A percentile compares a stretch with the other conserved stretches of the same genome.
Evolutionary conservation across 257 asterid species (phyloP).

Genomic region (Lithospermum erythrorhizon): DNA sequence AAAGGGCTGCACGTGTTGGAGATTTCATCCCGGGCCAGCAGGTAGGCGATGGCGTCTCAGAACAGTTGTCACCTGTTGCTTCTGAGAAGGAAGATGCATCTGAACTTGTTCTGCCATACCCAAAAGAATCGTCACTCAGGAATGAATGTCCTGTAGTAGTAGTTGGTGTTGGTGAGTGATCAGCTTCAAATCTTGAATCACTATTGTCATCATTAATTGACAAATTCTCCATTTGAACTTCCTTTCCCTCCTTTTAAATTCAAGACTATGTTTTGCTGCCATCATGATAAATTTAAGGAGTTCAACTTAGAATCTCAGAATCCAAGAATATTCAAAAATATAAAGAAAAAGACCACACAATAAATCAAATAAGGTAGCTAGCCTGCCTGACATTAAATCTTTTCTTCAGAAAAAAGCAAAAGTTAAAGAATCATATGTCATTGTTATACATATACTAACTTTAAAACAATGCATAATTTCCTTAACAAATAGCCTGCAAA

Average conservation of each 20-base stretch:
- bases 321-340: not conserved
- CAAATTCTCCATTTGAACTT: slow-evolving; percentile 31
- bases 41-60: slow-evolving; percentile 47
- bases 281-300: slow-evolving; percentile 15
- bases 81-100: slow-evolving; percentile 58
- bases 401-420: slow-evolving; percentile 16
- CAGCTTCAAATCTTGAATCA: slow-evolving; percentile 46
- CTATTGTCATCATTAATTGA: slow-evolving; percentile 36
- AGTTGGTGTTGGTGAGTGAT: slow-evolving; percentile 42
- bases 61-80: slow-evolving; percentile 39
- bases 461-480: slow-evolving; percentile 26
- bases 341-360: not conserved
- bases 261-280: not conserved
- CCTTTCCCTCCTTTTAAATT: not conserved
- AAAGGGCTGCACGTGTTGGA: slow-evolving; percentile 49
- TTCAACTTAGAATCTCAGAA: not conserved
- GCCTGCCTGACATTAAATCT: not conserved
- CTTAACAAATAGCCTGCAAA: slow-evolving; percentile 7
- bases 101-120: slow-evolving; percentile 53
- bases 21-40: slow-evolving; percentile 70
- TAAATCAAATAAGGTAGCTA: not conserved
- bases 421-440: slow-evolving; percentile 22
- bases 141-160: slow-evolving; percentile 23
- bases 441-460: slow-evolving; percentile 18
- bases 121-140: slow-evolving; percentile 46